A percentile compares a stretch with the other conserved stretches of the same genome.
Conservation (phyloP, 2,329 filamentous ascomycete species). For the Truncatella angustata region DNA sequence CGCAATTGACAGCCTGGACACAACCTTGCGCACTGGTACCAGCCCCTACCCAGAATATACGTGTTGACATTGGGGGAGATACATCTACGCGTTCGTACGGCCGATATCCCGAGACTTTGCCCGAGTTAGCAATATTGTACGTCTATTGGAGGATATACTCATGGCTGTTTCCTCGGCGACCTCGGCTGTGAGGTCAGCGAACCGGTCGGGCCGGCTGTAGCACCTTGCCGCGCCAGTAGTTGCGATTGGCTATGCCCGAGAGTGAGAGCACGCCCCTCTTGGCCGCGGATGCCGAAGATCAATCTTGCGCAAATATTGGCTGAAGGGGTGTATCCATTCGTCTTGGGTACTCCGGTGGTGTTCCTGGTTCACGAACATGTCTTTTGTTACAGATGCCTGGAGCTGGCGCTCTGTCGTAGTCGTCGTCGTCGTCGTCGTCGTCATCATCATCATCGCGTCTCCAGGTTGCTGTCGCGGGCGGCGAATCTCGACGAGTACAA, state of each 20-base stretch:
- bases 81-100: constrained; percentile 17
- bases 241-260: constrained; percentile 24
- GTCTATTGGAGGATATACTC: constrained; percentile 25
- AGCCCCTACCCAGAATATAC: constrained; percentile 22
- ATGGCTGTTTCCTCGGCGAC: constrained; percentile 16
- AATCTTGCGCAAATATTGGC: constrained; percentile 25
- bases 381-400: constrained; percentile 20
- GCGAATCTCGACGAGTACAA: constrained; percentile 24
- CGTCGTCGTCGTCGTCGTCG: constrained; percentile 19
- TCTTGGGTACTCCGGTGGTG: constrained; percentile 14
- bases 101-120: constrained; percentile 21
- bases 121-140: constrained; percentile 21
- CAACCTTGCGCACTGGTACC: constrained; percentile 15
- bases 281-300: constrained; percentile 22
- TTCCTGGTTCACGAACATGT: constrained; percentile 19
- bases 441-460: too few relatives aligned
- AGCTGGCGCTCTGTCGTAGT: constrained; percentile 20
- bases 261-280: constrained; percentile 19
- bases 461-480: too few relatives aligned
- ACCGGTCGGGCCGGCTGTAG: constrained; percentile 18
- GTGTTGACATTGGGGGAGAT: constrained; percentile 27
- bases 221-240: constrained; percentile 15
- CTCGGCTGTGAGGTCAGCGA: constrained; percentile 20
- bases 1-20: constrained; percentile 20
- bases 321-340: constrained; percentile 25